phyloP scores from a whole-genome alignment of 352 stramenopile species.

The Hyaloperonospora arabidopsidis region DNA sequence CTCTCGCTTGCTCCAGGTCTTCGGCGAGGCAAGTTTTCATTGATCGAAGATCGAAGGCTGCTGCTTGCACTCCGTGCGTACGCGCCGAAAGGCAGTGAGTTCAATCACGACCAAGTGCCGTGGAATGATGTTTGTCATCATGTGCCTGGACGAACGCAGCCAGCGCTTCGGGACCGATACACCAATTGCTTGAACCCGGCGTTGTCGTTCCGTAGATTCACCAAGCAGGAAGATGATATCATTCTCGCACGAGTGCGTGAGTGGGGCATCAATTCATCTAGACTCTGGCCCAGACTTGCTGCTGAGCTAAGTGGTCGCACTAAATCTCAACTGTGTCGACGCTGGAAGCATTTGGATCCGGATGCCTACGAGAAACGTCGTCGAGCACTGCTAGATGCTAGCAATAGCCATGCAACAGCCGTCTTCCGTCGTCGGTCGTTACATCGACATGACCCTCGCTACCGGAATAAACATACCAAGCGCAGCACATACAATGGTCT shows the following conservation, averaged over 20 bases:
- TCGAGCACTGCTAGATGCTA: constrained; percentile 19
- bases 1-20: constrained; percentile 52
- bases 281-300: constrained; percentile 40
- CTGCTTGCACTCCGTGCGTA: constrained; percentile 55
- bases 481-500: constrained; percentile 38
- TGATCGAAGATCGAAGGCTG: constrained; percentile 61
- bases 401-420: constrained; percentile 26
- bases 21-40: constrained; percentile 63
- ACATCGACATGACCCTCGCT: constrained; percentile 13
- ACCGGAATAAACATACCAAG: constrained; percentile 15
- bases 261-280: constrained; percentile 29
- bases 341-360: constrained; percentile 38
- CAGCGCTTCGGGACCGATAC: constrained; percentile 56
- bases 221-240: constrained; percentile 39
- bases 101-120: constrained; percentile 38
- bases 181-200: constrained; percentile 62
- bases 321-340: constrained; percentile 39
- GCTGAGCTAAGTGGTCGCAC: constrained; percentile 40
- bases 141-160: constrained; percentile 40
- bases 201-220: constrained; percentile 53
- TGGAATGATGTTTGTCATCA: constrained; percentile 67
- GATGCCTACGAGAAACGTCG: constrained; percentile 28
- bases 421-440: constrained; percentile 43
- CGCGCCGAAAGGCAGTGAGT: constrained; percentile 30
- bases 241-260: constrained; percentile 33